Evolutionary conservation across 768 basidiomycete genomes (phyloP), one percentile per base, ranked within the genome.

Genomic region (Crucibulum laeve): DNA sequence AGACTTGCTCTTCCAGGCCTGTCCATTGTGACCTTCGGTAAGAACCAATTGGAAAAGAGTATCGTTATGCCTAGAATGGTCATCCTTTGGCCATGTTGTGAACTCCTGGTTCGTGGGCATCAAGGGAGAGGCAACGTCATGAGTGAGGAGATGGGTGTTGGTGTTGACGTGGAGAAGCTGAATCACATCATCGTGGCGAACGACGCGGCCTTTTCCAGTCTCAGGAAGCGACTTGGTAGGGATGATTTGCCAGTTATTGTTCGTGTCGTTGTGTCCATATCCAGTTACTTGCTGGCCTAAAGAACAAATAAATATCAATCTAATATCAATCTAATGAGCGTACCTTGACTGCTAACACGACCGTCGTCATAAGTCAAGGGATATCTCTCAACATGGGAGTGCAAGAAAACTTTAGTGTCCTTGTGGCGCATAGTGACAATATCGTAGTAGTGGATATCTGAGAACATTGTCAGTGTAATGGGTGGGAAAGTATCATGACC

Each of bases 51-150:
- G 70, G 78, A 97, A 99, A 6, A 93, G 73, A 0, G 95, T 97
- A 47, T 99, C 94, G 48, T 91, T 89, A 59, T 87, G 76, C 39
- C 87, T 76, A 5, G 76, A 71, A 44, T 80, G 68, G 51, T 95
- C 89, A 47, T 89, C 84, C 56, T 80, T 85, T 4, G 84, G 61
- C 80, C 84, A 87, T 0, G 96, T 98, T 4, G 96, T 99, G 64
- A 98, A 93, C 62, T 99, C 96, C 59, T 97, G 93, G 62, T 98
- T 98, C 38, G 96, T 99, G 13, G 96, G 85, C 86, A 91, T 94
- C 38, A 93, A 77, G 4, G 96, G 90, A 1, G 91, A 96, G 0
- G 96, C 96, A 45, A 99, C 96, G 61, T 99, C 96, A 55, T 99
- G 96, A 2, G 94, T 96, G 34, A 99, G 67, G 36, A 99, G 82